A percentile compares a stretch with the other conserved stretches of the same genome.
These are phyloP conservation scores for Phytophthora pseudosyringae DNA, from an alignment of 352 stramenopile genomes.

Conservation along the genomic window DNA sequence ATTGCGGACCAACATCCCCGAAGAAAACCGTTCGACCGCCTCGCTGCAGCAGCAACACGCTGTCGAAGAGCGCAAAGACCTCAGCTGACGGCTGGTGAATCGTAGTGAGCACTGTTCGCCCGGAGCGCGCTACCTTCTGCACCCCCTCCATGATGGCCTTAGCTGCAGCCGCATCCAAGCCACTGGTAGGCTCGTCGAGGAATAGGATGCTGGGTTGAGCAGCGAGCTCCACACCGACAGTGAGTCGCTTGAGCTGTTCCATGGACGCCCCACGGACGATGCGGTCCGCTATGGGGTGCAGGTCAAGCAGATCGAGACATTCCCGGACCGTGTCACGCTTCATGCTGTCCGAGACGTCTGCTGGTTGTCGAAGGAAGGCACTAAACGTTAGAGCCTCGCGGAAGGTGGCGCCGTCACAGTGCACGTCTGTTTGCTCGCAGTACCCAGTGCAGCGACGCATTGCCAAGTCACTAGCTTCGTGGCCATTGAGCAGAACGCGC, in stretches of 20 bases:
- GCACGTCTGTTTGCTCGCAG: constrained; percentile 58
- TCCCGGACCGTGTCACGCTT: constrained; percentile 65
- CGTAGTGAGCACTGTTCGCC: constrained; percentile 75
- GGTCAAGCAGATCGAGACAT: constrained; percentile 84
- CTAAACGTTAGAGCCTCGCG: constrained; percentile 91
- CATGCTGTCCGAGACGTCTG: constrained; percentile 38
- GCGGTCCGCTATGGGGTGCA: constrained; percentile 60
- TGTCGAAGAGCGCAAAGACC: constrained; percentile 87
- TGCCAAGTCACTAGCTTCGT: constrained; percentile 49
- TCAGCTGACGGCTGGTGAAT: constrained; percentile 50
- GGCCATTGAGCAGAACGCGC: constrained; percentile 63
- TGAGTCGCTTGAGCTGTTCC: constrained; percentile 62
- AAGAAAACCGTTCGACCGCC: constrained; percentile 64
- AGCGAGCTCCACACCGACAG: constrained; percentile 54
- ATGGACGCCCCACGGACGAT: constrained; percentile 49
- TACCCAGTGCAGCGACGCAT: constrained; percentile 59
- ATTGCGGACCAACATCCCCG: constrained; percentile 49
- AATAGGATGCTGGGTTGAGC: constrained; percentile 59
- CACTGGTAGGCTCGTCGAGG: constrained; percentile 63
- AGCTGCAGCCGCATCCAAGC: constrained; percentile 71
- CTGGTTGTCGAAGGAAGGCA: constrained; percentile 75
- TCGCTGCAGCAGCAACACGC: constrained; percentile 74
- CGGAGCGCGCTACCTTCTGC: constrained; percentile 66
- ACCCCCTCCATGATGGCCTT: constrained; percentile 73
- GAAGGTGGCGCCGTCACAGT: constrained; percentile 74